phyloP scores from a whole-genome alignment of 208 protist genomes.

The Jaenimonas drosophilae region DNA sequence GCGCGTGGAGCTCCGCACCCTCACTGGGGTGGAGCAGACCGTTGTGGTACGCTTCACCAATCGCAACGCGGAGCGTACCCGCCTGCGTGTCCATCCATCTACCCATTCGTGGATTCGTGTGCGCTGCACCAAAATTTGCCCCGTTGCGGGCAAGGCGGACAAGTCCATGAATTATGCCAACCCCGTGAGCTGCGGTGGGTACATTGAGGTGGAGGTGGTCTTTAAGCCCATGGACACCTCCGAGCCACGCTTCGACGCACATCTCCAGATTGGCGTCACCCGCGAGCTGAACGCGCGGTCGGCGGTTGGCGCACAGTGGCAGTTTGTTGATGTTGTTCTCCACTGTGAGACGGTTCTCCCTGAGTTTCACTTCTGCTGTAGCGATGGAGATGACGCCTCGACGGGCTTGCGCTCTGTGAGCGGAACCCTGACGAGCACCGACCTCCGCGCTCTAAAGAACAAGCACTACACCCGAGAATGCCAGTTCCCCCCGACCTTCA shows the following conservation, averaged over 20 bases:
- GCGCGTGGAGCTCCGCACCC: slow-evolving; percentile 23
- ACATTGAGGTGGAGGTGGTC: slow-evolving; percentile 61
- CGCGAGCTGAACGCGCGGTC: slow-evolving; percentile 62
- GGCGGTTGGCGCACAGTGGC: slow-evolving; percentile 62
- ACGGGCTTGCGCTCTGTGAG: neutral
- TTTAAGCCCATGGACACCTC: slow-evolving; percentile 47
- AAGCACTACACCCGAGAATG: neutral
- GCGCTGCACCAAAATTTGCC: slow-evolving; percentile 27
- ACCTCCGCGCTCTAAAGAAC: neutral
- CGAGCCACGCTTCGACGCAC: slow-evolving; percentile 24
- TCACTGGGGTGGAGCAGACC: slow-evolving; percentile 11
- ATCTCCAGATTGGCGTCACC: slow-evolving; percentile 57
- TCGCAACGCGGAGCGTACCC: slow-evolving; percentile 32
- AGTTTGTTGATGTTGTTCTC: slow-evolving; percentile 53
- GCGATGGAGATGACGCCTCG: neutral
- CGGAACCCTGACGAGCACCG: neutral
- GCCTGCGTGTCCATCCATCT: slow-evolving; percentile 46
- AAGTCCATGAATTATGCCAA: neutral
- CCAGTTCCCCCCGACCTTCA: slow-evolving; percentile 49
- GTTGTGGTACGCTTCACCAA: slow-evolving; percentile 66
- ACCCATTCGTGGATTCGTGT: slow-evolving; percentile 67
- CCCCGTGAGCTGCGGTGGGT: slow-evolving; percentile 64
- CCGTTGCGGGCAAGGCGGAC: slow-evolving; percentile 14
- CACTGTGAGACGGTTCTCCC: slow-evolving; percentile 52
- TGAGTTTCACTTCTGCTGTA: slow-evolving; percentile 27